phyloP scores from a whole-genome alignment of 352 stramenopile species.

The Phytophthora chlamydospora region DNA sequence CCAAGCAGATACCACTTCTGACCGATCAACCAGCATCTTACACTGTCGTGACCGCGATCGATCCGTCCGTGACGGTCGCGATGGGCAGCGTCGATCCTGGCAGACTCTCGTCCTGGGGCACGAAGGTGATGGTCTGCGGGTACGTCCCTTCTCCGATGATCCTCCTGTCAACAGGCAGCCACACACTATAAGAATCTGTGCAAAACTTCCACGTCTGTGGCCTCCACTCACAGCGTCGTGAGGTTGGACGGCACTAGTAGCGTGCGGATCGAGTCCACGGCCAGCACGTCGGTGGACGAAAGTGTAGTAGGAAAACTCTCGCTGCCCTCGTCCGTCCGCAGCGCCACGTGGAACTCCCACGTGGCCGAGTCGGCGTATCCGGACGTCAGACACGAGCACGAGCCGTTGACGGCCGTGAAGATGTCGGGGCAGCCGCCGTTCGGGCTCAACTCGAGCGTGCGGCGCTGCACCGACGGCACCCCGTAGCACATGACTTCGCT shows the following conservation, averaged over 20 bases:
- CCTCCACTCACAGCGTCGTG: conserved; percentile 31
- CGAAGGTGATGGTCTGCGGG: conserved; percentile 34
- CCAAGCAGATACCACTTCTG: not conserved
- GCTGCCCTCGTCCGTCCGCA: conserved; percentile 15
- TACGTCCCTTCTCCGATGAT: conserved; percentile 30
- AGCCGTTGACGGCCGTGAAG: conserved; percentile 34
- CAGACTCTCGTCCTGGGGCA: conserved; percentile 32
- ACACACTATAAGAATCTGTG: conserved; percentile 1
- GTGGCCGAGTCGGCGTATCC: conserved; percentile 23
- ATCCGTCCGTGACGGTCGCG: conserved; percentile 16
- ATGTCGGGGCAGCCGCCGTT: conserved; percentile 37
- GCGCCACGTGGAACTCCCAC: conserved; percentile 35
- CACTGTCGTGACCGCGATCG: conserved; percentile 31
- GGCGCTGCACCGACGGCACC: conserved; percentile 31
- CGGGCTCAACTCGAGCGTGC: conserved; percentile 15
- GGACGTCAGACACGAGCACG: conserved; percentile 33
- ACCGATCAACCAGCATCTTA: conserved; percentile 7
- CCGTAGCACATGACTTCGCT: conserved; percentile 31
- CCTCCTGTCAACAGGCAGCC: conserved; percentile 8
- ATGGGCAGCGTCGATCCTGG: conserved; percentile 33
- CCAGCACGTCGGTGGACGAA: conserved; percentile 25
- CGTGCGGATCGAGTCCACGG: conserved; percentile 39
- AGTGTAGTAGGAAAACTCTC: conserved; percentile 29
- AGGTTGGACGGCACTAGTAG: conserved; percentile 31
- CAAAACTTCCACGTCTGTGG: not conserved